A percentile compares a stretch with the other conserved stretches of the same genome.
Evolutionary conservation across 1,284 basidiomycete genomes (phyloP).

Genomic region (Schizophyllum commune): DNA sequence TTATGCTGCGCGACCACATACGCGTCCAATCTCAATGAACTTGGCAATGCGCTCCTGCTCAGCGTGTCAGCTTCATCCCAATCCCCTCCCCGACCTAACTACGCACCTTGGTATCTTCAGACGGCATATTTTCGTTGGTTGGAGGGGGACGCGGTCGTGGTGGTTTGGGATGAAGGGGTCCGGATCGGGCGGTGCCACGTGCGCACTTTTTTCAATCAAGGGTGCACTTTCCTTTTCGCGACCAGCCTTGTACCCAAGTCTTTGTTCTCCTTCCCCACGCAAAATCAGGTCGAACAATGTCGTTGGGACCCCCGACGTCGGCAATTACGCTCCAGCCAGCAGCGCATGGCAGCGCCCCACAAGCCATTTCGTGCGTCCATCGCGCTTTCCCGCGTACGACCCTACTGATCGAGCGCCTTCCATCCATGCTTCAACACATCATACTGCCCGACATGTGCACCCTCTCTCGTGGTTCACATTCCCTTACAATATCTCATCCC

Average conservation of each 20-base stretch:
- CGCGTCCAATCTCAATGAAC: conserved; percentile 70
- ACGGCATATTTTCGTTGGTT: conserved; percentile 49
- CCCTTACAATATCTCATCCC: background rate
- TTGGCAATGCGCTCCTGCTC: conserved; percentile 72
- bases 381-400: background rate
- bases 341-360: background rate
- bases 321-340: conserved; percentile 30
- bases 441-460: background rate
- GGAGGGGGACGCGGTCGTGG: conserved; percentile 5
- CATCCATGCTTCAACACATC: background rate
- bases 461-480: background rate
- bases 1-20: conserved; percentile 31
- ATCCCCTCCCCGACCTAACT: background rate
- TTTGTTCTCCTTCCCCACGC: background rate
- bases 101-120: conserved; percentile 78
- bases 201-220: background rate
- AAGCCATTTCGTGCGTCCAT: background rate
- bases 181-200: conserved; percentile 14
- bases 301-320: conserved; percentile 58
- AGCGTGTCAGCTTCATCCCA: background rate
- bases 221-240: background rate
- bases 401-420: background rate
- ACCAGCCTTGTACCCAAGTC: background rate
- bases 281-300: conserved; percentile 36
- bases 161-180: conserved; percentile 9